Base-by-base conservation (phyloP, 257 asterid species). In the Nicotiana otophora region DNA sequence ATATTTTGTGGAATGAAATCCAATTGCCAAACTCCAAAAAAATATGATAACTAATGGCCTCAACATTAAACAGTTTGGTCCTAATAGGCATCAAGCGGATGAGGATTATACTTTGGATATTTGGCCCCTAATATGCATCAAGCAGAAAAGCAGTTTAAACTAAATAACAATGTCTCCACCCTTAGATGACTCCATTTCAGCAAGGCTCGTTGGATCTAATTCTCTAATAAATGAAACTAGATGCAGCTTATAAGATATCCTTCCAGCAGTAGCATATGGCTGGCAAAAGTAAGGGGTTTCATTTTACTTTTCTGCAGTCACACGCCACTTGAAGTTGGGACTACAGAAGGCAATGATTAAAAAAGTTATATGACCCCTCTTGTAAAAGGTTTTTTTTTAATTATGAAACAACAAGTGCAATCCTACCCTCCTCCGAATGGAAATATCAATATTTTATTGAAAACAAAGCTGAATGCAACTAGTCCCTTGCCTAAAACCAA, bases 11-110 rank as follows among this genome's bases (percentile, higher is more conserved):
- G 4, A 7, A 70, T 5, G 15, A 23, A 48, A 74, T 74, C 16
- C 26, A 14, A 74, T 60, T 48, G 62, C 80, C 62, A 74, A 74
- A 74, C 80, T 48, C 80, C 60, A 26, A 51, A 48, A 70, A 48
- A 14, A 7, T 20, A 48, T 48, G 60, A 74, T 26, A 74, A 48
- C 26, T 26, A 48, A 74, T 26, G 48, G 80, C 39, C 23, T 48
- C 80, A 74, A 48, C 39, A 74, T 46, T 3, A 14, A 31, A 48
- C 26, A 14, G 7, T 48, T 74, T 74, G 80, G 80, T 48, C 70
- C 70, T 64, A 64, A 26, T 30, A 53, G 16, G 70, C 70, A 64
- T 48, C 80, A 74, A 74, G 26, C 5, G 23, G 80, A 46, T 74
- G 15, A 74, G 39, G 62, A 48, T 14, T 74, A 48, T 74, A 58